Evolutionary conservation across 139 green algal species (phyloP), one percentile per base, ranked within the genome.

Genomic region (Chlorella sp.): DNA sequence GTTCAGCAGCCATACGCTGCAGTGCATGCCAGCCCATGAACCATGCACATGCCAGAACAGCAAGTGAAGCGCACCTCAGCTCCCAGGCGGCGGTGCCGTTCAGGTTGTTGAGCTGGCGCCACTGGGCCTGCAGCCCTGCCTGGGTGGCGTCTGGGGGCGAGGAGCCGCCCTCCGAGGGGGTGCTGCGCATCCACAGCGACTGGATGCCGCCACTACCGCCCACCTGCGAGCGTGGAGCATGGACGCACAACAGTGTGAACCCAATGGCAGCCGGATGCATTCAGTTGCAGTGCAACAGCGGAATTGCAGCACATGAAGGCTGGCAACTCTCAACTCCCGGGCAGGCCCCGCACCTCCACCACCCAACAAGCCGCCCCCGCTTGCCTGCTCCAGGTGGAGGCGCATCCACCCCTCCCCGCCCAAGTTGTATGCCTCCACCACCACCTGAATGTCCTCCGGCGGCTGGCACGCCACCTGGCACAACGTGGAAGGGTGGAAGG

Each of bases 11-110:
- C n/a, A n/a, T n/a, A n/a, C n/a, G n/a, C n/a, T 51, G 12, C 41
- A 36, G 41, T 60, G 36, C 21, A 25, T 78, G 71, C n/a, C n/a
- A n/a, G 17, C 36, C 18, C 4, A 25, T 15, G 21, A 1, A 67
- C 60, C 5, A 28, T 30, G 20, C 17, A 32, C 9, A 28, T 21
- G 11, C 26, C 28, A 44, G 44, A 26, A 15, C n/a, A 28, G 16
- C 36, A 32, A n/a, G 36, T 4, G 47, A 21, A 7, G 25, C n/a
- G 16, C 56, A 73, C 76, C 76, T 72, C 5, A 82, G 76, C 57
- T 82, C 76, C 76, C 76, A 82, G 25, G 39, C 13, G 30, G 60
- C 76, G 36, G 23, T 82, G 76, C 76, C 76, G 21, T 67, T 28
- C 17, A 82, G 9, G 60, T 72, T 72, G 38, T 20, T 30, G 34